Evolutionary conservation across 306 rosid genomes (phyloP).

Genomic region (Rosa persica): DNA sequence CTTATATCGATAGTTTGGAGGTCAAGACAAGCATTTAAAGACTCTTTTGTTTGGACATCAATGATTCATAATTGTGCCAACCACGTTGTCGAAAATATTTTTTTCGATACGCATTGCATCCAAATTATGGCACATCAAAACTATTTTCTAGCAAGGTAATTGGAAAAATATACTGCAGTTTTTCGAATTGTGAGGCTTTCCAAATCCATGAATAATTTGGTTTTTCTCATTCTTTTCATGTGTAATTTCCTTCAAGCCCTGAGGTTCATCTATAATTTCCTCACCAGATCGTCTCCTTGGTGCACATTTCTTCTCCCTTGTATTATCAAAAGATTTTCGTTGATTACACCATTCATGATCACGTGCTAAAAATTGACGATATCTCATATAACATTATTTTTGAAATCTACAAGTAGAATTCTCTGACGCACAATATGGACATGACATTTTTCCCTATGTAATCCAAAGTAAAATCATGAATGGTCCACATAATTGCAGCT

Average conservation of each 20-base stretch:
- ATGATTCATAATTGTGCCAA: not conserved
- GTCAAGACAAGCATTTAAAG: not conserved
- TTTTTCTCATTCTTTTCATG: not conserved
- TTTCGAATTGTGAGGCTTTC: not conserved
- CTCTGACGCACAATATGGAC: not conserved
- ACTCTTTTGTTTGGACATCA: not conserved
- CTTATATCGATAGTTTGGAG: not conserved
- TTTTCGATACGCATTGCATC: not conserved
- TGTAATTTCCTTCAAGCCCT: too few relatives aligned
- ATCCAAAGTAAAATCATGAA: not conserved
- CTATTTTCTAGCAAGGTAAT: not conserved
- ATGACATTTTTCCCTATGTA: not conserved
- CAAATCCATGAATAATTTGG: not conserved
- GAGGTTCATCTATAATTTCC: not conserved
- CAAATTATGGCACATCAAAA: not conserved
- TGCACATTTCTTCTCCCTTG: not conserved
- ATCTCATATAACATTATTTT: not conserved
- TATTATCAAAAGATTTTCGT: too few relatives aligned
- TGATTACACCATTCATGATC: not conserved
- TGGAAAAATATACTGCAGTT: not conserved
- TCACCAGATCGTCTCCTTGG: not conserved
- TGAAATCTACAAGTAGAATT: not conserved
- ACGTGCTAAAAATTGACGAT: not conserved
- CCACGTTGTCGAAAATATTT: not conserved
- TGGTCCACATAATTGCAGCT: not conserved